Conservation (phyloP, 2,329 filamentous ascomycete species). For the Penicillium decumbens region DNA sequence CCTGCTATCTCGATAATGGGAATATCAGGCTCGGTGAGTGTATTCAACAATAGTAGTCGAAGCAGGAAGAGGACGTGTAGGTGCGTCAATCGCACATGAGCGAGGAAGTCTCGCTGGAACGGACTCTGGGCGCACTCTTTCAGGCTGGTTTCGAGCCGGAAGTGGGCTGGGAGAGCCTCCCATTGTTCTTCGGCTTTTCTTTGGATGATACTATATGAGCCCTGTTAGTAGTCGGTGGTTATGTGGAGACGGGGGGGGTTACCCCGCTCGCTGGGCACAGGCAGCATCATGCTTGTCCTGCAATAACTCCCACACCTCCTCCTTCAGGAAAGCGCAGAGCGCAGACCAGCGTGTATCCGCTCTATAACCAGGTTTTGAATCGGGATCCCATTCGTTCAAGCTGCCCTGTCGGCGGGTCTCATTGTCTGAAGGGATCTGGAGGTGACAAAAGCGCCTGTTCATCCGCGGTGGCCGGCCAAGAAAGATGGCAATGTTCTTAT, state of each 20-base stretch:
- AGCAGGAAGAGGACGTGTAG: constrained; percentile 28
- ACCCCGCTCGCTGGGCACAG: constrained; percentile 17
- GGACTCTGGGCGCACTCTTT: constrained; percentile 19
- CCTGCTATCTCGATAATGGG: constrained; percentile 25
- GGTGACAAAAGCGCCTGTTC: constrained; percentile 38
- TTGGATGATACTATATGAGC: constrained; percentile 16
- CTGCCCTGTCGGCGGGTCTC: neutral
- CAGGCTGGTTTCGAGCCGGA: constrained; percentile 21
- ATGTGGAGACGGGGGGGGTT: neutral
- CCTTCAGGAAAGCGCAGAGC: constrained; percentile 25
- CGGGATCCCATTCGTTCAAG: constrained; percentile 12
- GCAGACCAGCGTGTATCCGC: constrained; percentile 28
- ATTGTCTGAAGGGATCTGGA: constrained; percentile 29
- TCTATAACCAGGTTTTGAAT: constrained; percentile 20
- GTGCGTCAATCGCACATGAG: constrained; percentile 24
- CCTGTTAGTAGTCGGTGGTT: constrained; percentile 11
- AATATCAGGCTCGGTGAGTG: constrained; percentile 23
- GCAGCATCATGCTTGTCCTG: constrained; percentile 23
- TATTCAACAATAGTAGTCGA: constrained; percentile 20
- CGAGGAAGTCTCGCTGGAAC: constrained; percentile 27
- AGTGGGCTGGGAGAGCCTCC: constrained; percentile 20
- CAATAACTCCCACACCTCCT: constrained; percentile 26
- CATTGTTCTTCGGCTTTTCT: constrained; percentile 21
- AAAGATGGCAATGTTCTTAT: constrained; percentile 48
- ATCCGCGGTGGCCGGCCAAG: constrained; percentile 47